A percentile compares a stretch with the other conserved stretches of the same genome.
These are phyloP conservation scores for Fragilaria crotonensis DNA, from an alignment of 108 stramenopile species.

Conservation along the genomic window DNA sequence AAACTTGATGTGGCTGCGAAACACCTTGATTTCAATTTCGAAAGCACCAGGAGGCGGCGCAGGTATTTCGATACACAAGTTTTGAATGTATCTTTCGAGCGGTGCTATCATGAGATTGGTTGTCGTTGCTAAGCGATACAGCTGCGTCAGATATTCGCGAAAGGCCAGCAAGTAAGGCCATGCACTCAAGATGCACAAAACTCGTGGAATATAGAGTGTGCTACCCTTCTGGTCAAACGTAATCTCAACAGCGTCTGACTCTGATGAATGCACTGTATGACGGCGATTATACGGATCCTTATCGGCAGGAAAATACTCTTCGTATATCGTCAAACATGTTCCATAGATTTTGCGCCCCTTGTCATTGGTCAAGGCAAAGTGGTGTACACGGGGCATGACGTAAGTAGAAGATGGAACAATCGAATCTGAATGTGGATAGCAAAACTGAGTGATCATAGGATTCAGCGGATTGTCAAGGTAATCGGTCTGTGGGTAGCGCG, in stretches of 20 bases:
- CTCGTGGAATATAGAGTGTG: conserved; percentile 72
- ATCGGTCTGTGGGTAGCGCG: conserved; percentile 66
- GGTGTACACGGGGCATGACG: conserved; percentile 70
- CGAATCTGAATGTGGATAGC: conserved; percentile 63
- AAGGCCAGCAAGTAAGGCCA: conserved; percentile 93
- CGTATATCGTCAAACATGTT: conserved; percentile 76
- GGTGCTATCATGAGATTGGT: conserved; percentile 84
- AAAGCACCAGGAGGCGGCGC: conserved; percentile 93
- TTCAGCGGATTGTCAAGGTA: conserved; percentile 69
- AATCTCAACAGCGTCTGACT: conserved; percentile 38
- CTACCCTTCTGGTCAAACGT: conserved; percentile 16
- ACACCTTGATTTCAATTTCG: conserved; percentile 73
- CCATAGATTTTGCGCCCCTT: conserved; percentile 78
- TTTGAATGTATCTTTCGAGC: conserved; percentile 92
- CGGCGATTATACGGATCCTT: conserved; percentile 1
- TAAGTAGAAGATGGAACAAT: conserved; percentile 55
- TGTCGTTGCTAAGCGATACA: conserved; percentile 88
- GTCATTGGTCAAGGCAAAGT: conserved; percentile 82
- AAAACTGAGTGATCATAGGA: conserved; percentile 81
- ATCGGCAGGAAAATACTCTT: conserved; percentile 45
- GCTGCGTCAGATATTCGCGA: conserved; percentile 81
- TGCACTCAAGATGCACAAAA: conserved; percentile 88
- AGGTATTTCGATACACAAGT: conserved; percentile 92
- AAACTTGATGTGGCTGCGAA: conserved; percentile 73
- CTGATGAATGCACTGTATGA: conserved; percentile 8